Evolutionary conservation across 1,284 basidiomycete genomes (phyloP), one percentile per base, ranked within the genome.

Genomic region (Trichosporon sp.): DNA sequence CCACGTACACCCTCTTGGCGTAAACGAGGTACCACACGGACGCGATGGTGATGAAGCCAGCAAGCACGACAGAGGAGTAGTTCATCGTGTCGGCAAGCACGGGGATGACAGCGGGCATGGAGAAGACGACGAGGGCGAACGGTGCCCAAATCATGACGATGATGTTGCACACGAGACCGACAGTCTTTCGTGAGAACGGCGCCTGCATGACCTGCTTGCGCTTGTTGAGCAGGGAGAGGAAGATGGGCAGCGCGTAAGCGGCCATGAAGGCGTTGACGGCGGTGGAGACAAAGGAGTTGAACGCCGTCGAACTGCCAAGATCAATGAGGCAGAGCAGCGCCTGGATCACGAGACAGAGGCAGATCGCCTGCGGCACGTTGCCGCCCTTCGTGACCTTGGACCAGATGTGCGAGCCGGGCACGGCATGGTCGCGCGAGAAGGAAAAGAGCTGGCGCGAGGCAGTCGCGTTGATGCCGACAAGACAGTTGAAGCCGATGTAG

Each of bases 21-120:
- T 76, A 81, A 61, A 82, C 74, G n/a, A 76, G 73, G 71, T 84
- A 85, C 81, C 82, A 85, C 11, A 82, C 32, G 0, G 76, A 78
- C 2, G 81, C 81, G 46, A 85, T 80, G 21, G 76, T 66, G 19
- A 80, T 77, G 70, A 85, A 84, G 7, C 80, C 83, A 2, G 76
- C 80, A 67, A 84, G 81, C 10, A 84, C 82, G 16, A 82, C 83
- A 6, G 76, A 78, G 14, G 82, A 80, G 71, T 84, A 84, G 77
- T 84, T 87, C 84, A 86, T 86, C 11, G 80, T 83, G 10, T 71
- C 67, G 0, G 84, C 71, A 6, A 81, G 82, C 37, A 85, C 78
- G 10, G 81, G 80, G 32, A 84, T 79, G 5, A 83, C 83, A 1
- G 82, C 85, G 1, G 86, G 73, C 69, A 74, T 72, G 66, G 67